phyloP scores from a whole-genome alignment of 306 rosid genomes.

The Boehmeria nivea region DNA sequence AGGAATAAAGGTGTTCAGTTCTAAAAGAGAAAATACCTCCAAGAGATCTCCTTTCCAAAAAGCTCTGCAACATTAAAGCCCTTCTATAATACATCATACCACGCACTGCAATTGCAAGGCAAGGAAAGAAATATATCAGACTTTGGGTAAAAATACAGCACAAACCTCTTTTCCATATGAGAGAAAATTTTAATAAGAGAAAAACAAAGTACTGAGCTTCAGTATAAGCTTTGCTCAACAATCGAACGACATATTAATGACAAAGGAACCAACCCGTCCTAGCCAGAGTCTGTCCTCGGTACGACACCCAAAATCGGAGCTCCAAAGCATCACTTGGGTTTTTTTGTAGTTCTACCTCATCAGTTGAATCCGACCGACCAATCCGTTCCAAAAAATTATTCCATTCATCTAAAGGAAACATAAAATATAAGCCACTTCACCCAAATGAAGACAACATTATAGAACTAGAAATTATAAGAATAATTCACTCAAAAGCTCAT shows the following conservation, averaged over 20 bases:
- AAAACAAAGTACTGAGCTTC: too few species aligned
- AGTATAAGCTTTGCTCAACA: too few species aligned
- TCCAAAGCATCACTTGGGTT: conserved; percentile 71
- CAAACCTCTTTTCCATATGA: too few species aligned
- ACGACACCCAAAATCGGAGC: conserved; percentile 96
- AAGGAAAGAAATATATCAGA: conserved; percentile 6
- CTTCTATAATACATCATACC: conserved; percentile 99
- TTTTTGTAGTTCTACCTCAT: conserved; percentile 69
- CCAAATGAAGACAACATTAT: not conserved
- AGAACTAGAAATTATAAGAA: not conserved
- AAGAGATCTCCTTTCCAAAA: conserved; percentile 58
- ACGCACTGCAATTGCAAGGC: conserved; percentile 62
- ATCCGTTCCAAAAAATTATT: conserved; percentile 87
- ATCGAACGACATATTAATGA: too few species aligned
- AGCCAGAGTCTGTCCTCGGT: conserved; percentile 98
- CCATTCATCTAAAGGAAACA: conserved; percentile 75
- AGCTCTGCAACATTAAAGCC: conserved; percentile 95
- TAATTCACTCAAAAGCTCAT: not conserved
- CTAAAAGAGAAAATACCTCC: conserved; percentile 55
- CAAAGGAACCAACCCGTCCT: conserved; percentile 62
- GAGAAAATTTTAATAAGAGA: too few species aligned
- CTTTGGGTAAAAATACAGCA: too few species aligned
- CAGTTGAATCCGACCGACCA: conserved; percentile 64
- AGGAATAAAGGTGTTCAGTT: conserved; percentile 9
- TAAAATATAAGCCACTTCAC: not conserved